Conservation (phyloP, 164 flowering plant genomes). For the Aristolochia californica region DNA sequence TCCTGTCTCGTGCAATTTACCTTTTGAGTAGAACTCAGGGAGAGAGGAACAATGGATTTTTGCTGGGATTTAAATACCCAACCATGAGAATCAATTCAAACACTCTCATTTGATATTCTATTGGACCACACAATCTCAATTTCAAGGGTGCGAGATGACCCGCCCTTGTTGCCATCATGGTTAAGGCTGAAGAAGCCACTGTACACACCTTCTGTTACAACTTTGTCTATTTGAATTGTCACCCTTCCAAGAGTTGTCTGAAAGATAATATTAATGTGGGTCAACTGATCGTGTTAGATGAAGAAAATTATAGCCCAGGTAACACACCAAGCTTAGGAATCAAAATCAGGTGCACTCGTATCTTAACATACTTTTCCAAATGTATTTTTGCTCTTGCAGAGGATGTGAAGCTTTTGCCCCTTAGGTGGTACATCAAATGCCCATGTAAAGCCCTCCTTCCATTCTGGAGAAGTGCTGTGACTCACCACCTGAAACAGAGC, state of each 20-base stretch:
- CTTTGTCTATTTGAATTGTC: conserved; percentile 86
- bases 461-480: conserved; percentile 64
- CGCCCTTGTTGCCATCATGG: conserved; percentile 62
- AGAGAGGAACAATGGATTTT: neutral
- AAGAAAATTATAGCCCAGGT: neutral
- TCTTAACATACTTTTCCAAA: conserved; percentile 65
- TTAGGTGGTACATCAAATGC: conserved; percentile 93
- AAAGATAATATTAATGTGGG: neutral
- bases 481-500: conserved; percentile 48
- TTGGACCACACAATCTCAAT: conserved; percentile 83
- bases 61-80: neutral
- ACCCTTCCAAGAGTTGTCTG: conserved; percentile 85
- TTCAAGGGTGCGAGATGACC: conserved; percentile 71
- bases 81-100: conserved; percentile 9
- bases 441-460: conserved; percentile 96
- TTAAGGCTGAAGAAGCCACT: conserved; percentile 76
- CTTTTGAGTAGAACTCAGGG: conserved; percentile 10
- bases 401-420: conserved; percentile 82
- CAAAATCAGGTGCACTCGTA: neutral
- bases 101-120: conserved; percentile 33
- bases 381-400: conserved; percentile 82
- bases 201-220: conserved; percentile 65
- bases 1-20: conserved; percentile 6
- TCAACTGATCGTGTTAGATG: neutral
- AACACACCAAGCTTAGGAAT: neutral